A percentile compares a stretch with the other conserved stretches of the same genome.
These are phyloP conservation scores for Phytophthora podocarpi DNA, from an alignment of 352 stramenopile species.

Conservation along the genomic window DNA sequence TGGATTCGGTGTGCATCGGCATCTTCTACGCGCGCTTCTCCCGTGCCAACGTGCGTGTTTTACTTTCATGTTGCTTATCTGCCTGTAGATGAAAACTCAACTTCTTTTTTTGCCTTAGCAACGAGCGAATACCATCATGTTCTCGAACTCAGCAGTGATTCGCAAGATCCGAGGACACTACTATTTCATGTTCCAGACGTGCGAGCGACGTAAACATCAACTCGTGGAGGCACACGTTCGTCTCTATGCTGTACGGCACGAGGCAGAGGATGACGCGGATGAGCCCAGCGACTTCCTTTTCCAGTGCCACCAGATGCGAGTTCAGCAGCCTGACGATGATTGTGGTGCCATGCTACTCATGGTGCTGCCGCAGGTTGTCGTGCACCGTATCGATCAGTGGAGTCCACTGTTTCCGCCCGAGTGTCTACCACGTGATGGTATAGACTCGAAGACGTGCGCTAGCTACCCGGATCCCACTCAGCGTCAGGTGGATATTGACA, in stretches of 20 bases:
- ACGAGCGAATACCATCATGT: slow-evolving; percentile 88
- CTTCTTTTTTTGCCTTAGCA: slow-evolving; percentile 42
- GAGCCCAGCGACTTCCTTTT: slow-evolving; percentile 63
- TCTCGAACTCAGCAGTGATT: slow-evolving; percentile 85
- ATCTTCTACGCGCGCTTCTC: slow-evolving; percentile 88
- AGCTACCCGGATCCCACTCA: slow-evolving; percentile 77
- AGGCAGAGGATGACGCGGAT: slow-evolving; percentile 47
- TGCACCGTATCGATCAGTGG: slow-evolving; percentile 88
- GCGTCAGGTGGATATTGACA: slow-evolving; percentile 80
- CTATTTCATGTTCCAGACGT: slow-evolving; percentile 93
- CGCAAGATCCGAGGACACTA: slow-evolving; percentile 89
- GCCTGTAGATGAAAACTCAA: neutral
- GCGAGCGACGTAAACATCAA: slow-evolving; percentile 89
- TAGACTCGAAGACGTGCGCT: slow-evolving; percentile 57
- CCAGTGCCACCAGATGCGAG: slow-evolving; percentile 86
- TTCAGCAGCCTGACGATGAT: slow-evolving; percentile 90
- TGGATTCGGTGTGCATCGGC: slow-evolving; percentile 88
- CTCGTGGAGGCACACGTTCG: slow-evolving; percentile 86
- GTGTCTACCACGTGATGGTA: slow-evolving; percentile 54
- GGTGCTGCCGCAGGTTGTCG: slow-evolving; percentile 79
- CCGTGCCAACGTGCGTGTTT: slow-evolving; percentile 65
- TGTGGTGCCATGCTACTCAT: slow-evolving; percentile 82
- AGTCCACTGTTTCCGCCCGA: slow-evolving; percentile 82
- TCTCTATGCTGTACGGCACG: slow-evolving; percentile 82
- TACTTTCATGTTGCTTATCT: neutral